Evolutionary conservation across 179 eudicot species (phyloP), one percentile per base, ranked within the genome.

Genomic region (Silene vulgaris): DNA sequence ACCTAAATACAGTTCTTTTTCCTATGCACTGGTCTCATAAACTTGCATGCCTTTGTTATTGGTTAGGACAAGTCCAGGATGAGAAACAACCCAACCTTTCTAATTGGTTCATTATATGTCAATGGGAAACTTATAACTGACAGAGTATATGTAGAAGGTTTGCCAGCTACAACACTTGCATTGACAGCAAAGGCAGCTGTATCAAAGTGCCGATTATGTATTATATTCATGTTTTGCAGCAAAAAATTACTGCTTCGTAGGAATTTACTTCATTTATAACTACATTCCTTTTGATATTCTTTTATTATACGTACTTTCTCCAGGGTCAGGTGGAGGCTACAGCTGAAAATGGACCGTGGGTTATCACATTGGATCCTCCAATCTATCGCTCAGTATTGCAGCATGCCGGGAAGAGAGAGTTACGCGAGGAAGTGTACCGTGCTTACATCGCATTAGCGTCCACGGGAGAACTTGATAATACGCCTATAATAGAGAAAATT

Each of bases 331-430:
- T 57, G 57, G 75, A 59, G 56, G 82, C 82, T 9, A 74, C 82
- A 2, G 64, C 71, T 8, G 82, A 79, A 73, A 50, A 61, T 69
- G 82, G 82, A 63, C 82, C 82, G 60, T 79, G 82, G 82, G 29
- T 79, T 35, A 74, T 79, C 71, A 79, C 82, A 57, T 68, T 79
- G 78, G 75, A 79, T 29, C 74, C 74, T 59, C 75, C 82, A 56
- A 74, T 71, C 64, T 79, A 79, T 20, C 70, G 82, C 8, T 79
- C 82, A 66, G 65, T 79, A 54, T 68, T 79, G 82, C 82, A 79
- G 40, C 77, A 79, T 79, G 77, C 82, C 8, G 62, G 16, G 14
- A 74, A 79, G 13, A 65, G 78, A 59, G 17, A 57, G 37, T 69
- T 79, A 72, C 82, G 82, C 12, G 78, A 79, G 71, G 82, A 79